Evolutionary conservation across 2,329 filamentous ascomycete species (phyloP).

Genomic region (Ampelomyces quisqualis): DNA sequence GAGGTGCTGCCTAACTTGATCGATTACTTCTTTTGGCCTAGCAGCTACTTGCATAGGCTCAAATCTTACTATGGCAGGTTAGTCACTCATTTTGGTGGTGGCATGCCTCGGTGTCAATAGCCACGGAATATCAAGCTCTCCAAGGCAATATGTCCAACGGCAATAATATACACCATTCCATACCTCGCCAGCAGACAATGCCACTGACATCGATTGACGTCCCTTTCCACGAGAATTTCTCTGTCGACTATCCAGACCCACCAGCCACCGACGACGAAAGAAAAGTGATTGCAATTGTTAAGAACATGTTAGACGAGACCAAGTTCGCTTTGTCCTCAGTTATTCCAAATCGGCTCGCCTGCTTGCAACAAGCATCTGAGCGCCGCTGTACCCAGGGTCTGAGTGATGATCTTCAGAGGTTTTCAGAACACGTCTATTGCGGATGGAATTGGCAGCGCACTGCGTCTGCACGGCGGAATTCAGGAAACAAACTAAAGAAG

Average conservation of each 20-base stretch:
- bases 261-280: slow-evolving; percentile 43
- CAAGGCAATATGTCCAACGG: slow-evolving; percentile 30
- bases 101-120: too few relatives aligned
- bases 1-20: too few relatives aligned
- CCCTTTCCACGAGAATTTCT: slow-evolving; percentile 24
- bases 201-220: slow-evolving; percentile 15
- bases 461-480: slow-evolving; percentile 48
- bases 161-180: slow-evolving; percentile 10
- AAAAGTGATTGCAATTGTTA: slow-evolving; percentile 41
- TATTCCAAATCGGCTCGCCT: slow-evolving; percentile 36
- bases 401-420: slow-evolving; percentile 47
- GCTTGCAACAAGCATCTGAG: slow-evolving; percentile 41
- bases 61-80: slow-evolving; percentile 46
- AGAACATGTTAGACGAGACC: slow-evolving; percentile 47
- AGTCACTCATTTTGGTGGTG: too few relatives aligned
- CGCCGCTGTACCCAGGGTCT: slow-evolving; percentile 46
- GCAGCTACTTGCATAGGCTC: too few relatives aligned
- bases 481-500: slow-evolving; percentile 9
- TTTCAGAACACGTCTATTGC: slow-evolving; percentile 49
- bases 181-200: slow-evolving; percentile 14
- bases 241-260: slow-evolving; percentile 34
- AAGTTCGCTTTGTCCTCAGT: slow-evolving; percentile 34
- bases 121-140: slow-evolving; percentile 45
- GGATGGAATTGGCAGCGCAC: slow-evolving; percentile 44
- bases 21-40: too few relatives aligned